Evolutionary conservation across 345 rosid species (phyloP), one percentile per base, ranked within the genome.

Genomic region (Salix viminalis): DNA sequence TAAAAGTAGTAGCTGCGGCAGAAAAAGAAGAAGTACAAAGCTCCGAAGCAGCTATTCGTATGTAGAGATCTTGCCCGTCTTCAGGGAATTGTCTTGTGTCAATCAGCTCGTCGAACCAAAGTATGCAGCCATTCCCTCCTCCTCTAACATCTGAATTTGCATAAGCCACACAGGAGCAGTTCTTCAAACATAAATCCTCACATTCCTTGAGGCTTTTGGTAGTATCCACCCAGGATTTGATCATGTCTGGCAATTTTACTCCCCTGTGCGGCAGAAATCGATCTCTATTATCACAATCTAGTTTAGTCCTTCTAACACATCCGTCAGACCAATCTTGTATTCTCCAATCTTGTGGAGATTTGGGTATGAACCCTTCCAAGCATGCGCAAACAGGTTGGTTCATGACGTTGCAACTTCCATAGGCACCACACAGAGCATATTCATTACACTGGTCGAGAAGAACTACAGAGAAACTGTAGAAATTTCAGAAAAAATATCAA

Each of bases 111-210:
- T 68, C 36, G 19, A 75, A 80, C 83, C 83, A 80, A 30, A 74
- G 71, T 72, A 75, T 54, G 72, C 83, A 80, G 9, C 83, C 83
- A 28, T 24, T 80, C 37, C 83, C 82, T 15, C 48, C 69, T 16
- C 18, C 28, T 36, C 52, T 58, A 30, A 70, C 54, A 66, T 80
- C 74, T 4, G 77, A 28, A 65, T 67, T 80, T 2, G 83, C 71
- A 58, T 65, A 80, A 4, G 83, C 83, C 12, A 32, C 41, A 15
- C 83, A 80, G 7, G 83, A 70, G 48, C 76, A 80, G 67, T 76
- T 70, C 50, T 13, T 66, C 76, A 71, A 56, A 30, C 83, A 80
- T 14, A 75, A 1, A 13, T 71, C 74, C 37, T 65, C 37, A 58
- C 83, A 80, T 37, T 75, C 79, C 36, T 19, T 52, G 7, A 76